These are phyloP conservation scores for Ustulina deusta DNA, from an alignment of 2,329 filamentous ascomycete species.

Conservation along the genomic window DNA sequence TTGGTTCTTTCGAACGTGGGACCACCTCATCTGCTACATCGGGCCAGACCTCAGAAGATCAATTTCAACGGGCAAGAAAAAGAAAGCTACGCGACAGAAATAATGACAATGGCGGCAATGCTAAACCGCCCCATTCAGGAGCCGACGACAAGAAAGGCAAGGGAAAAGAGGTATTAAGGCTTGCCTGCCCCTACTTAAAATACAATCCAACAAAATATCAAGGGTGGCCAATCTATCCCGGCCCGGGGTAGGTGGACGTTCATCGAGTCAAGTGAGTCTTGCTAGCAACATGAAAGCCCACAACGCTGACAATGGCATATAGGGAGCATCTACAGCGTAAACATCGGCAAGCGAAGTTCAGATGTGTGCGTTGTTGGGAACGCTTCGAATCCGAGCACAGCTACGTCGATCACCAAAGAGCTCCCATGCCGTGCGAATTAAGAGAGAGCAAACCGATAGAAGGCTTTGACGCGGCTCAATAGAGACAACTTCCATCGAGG, in stretches of 20 bases:
- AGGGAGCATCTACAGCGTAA: slow-evolving; percentile 36
- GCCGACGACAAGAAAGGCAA: slow-evolving; percentile 16
- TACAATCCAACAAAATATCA: slow-evolving; percentile 33
- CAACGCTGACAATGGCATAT: not conserved
- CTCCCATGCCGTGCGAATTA: slow-evolving; percentile 19
- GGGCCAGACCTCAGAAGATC: not conserved
- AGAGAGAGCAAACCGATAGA: slow-evolving; percentile 24
- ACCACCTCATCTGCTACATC: not conserved
- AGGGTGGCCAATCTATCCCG: slow-evolving; percentile 29
- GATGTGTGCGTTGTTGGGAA: slow-evolving; percentile 33
- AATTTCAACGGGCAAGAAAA: not conserved
- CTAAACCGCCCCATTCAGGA: not conserved
- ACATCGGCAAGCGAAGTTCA: slow-evolving; percentile 33
- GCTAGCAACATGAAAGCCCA: not conserved
- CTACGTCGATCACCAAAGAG: slow-evolving; percentile 29
- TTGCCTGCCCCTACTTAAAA: slow-evolving; percentile 39
- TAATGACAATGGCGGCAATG: not conserved
- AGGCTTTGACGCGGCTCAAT: slow-evolving; percentile 32
- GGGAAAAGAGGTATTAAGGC: slow-evolving; percentile 14
- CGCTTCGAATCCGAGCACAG: slow-evolving; percentile 30
- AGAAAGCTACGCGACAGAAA: slow-evolving; percentile 11
- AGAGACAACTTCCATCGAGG: slow-evolving; percentile 30
- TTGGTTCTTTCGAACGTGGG: not conserved
- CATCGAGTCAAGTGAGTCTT: slow-evolving; percentile 36
- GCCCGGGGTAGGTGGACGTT: slow-evolving; percentile 33